Evolutionary conservation across 306 rosid genomes (phyloP).

Genomic region (Malus domestica): ASM211411v1 NC_041797.1:2289001-2289500

Average conservation of each 20-base stretch:
- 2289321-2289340: conserved; percentile 74
- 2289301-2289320: conserved; percentile 49
- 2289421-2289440: conserved; percentile 65
- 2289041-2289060: conserved; percentile 47
- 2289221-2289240: conserved; percentile 77
- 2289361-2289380: conserved; percentile 67
- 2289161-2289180: conserved; percentile 63
- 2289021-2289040: conserved; percentile 55
- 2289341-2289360: conserved; percentile 89
- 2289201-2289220: conserved; percentile 62
- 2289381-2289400: conserved; percentile 72
- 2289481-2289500: conserved; percentile 72
- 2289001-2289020: conserved; percentile 45
- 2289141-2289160: conserved; percentile 76
- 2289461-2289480: conserved; percentile 51
- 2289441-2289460: conserved; percentile 68
- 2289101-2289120: conserved; percentile 90
- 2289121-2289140: conserved; percentile 87
- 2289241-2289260: conserved; percentile 72
- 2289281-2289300: conserved; percentile 55
- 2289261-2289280: conserved; percentile 81
- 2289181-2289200: conserved; percentile 80
- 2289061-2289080: conserved; percentile 48
- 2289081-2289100: conserved; percentile 61
- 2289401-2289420: conserved; percentile 59